These are phyloP conservation scores for Mycosphaerelloides madeirae DNA, from an alignment of 2,329 filamentous ascomycete species.

Conservation along the genomic window DNA sequence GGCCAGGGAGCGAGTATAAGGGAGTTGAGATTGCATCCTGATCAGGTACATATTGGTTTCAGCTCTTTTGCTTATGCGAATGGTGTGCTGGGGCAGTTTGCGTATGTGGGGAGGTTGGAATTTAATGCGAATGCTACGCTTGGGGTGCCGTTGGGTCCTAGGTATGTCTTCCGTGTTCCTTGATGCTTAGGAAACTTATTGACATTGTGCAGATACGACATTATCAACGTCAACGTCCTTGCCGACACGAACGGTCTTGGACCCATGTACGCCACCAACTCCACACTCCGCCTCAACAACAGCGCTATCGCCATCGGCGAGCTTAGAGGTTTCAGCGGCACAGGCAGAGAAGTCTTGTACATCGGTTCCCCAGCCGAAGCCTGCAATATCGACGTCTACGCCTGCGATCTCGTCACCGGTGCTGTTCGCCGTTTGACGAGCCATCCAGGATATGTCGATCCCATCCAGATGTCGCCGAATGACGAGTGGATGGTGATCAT, in stretches of 20 bases:
- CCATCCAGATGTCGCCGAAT: slow-evolving; percentile 41
- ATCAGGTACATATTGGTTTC: slow-evolving; percentile 42
- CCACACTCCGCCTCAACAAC: slow-evolving; percentile 29
- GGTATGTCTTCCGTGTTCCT: too few relatives aligned
- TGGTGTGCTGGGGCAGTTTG: slow-evolving; percentile 26
- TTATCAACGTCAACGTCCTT: slow-evolving; percentile 38
- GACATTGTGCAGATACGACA: slow-evolving; percentile 43
- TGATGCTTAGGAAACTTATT: too few relatives aligned
- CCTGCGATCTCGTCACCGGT: slow-evolving; percentile 39
- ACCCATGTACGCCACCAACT: slow-evolving; percentile 24
- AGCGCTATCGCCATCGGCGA: slow-evolving; percentile 40
- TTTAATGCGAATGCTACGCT: slow-evolving; percentile 38
- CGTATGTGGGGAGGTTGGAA: slow-evolving; percentile 37
- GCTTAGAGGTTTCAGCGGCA: slow-evolving; percentile 43
- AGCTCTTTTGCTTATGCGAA: slow-evolving; percentile 34
- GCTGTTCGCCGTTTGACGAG: slow-evolving; percentile 40
- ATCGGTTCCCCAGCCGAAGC: slow-evolving; percentile 40
- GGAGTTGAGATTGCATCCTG: slow-evolving; percentile 45
- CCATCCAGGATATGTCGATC: slow-evolving; percentile 45
- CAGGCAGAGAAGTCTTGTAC: slow-evolving; percentile 40
- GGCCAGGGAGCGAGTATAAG: slow-evolving; percentile 34
- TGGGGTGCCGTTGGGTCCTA: slow-evolving; percentile 26
- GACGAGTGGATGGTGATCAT: slow-evolving; percentile 42
- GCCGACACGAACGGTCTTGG: slow-evolving; percentile 20
- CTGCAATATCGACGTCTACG: slow-evolving; percentile 45